Conservation (phyloP, 2,329 filamentous ascomycete species). For the Calonectria crousiana region DNA sequence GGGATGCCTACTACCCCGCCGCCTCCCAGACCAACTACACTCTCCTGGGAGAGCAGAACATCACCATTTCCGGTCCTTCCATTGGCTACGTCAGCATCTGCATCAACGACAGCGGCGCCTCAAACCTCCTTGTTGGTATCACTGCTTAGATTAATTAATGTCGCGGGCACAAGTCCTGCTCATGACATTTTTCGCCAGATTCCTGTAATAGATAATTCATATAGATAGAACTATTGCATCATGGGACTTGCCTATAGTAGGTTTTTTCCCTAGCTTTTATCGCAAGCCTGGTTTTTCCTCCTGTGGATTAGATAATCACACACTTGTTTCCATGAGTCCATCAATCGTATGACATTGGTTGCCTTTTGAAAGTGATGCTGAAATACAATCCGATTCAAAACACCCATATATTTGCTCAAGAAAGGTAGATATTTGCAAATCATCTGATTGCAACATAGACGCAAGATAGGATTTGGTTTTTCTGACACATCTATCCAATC, state of each 20-base stretch:
- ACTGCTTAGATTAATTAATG: neutral
- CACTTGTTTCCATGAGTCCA: neutral
- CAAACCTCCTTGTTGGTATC: neutral
- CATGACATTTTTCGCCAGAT: neutral
- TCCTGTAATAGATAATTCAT: neutral
- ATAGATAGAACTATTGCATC: neutral
- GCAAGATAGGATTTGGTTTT: too few relatives aligned
- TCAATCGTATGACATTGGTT: neutral
- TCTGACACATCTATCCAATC: too few relatives aligned
- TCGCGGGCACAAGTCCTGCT: neutral
- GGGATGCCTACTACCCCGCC: conserved; percentile 2
- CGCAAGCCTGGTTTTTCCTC: neutral
- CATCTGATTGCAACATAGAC: too few relatives aligned
- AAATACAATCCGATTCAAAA: neutral
- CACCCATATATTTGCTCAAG: too few relatives aligned
- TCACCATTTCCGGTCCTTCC: neutral
- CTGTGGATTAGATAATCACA: neutral
- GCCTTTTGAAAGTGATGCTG: neutral
- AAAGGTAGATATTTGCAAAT: too few relatives aligned
- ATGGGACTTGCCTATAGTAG: neutral
- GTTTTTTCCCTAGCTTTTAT: neutral
- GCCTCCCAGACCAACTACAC: conserved; percentile 5
- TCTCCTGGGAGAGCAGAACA: conserved; percentile 2
- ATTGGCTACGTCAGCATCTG: conserved; percentile 5
- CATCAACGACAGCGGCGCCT: conserved; percentile 8